phyloP scores from a whole-genome alignment of 2,329 filamentous ascomycete genomes.

The Xylaria sp. region DNA sequence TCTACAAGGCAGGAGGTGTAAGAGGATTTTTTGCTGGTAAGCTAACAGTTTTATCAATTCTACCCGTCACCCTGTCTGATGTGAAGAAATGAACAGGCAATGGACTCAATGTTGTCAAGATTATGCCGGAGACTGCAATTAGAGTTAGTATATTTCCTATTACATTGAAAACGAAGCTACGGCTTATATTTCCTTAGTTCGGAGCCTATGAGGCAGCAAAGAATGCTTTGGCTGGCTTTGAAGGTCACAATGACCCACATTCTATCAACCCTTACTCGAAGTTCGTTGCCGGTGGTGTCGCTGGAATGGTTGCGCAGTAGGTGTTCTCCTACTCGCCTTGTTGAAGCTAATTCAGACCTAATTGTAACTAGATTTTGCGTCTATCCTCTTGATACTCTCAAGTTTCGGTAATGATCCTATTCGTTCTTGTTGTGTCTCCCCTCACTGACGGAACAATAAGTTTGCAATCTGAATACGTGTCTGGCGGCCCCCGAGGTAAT shows the following conservation, averaged over 20 bases:
- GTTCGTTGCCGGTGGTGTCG: constrained; percentile 89
- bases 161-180: neutral
- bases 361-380: constrained; percentile 75
- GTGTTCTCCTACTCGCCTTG: constrained; percentile 49
- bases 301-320: constrained; percentile 92
- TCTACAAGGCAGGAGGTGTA: constrained; percentile 88
- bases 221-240: constrained; percentile 82
- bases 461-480: constrained; percentile 94
- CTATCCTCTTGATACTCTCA: constrained; percentile 91
- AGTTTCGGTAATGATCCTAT: constrained; percentile 63
- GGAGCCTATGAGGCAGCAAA: constrained; percentile 97
- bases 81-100: constrained; percentile 72
- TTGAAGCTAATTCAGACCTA: constrained; percentile 40
- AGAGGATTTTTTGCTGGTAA: constrained; percentile 92
- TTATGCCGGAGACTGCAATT: constrained; percentile 98
- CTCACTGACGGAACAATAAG: constrained; percentile 62
- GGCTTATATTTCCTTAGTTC: constrained; percentile 64
- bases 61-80: constrained; percentile 23
- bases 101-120: constrained; percentile 94
- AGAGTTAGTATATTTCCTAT: constrained; percentile 61
- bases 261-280: constrained; percentile 86
- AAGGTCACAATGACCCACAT: constrained; percentile 86
- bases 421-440: constrained; percentile 4
- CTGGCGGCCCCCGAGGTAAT: constrained; percentile 85
- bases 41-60: constrained; percentile 44